Evolutionary conservation across 208 protist species (phyloP).

Genomic region (Acanthamoeba triangularis): DNA sequence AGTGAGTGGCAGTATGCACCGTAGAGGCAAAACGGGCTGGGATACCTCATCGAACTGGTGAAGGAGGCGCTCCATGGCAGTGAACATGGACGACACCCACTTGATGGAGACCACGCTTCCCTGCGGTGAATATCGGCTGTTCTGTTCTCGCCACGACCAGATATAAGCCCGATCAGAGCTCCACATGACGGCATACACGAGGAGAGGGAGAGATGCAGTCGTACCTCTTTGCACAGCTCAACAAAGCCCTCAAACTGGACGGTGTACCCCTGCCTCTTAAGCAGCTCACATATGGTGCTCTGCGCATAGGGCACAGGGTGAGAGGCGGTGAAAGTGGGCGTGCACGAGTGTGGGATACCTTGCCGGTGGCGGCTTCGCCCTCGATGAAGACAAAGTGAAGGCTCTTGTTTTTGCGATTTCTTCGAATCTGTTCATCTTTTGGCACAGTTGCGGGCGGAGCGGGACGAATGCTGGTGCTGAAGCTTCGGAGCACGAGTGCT

Average conservation of each 20-base stretch:
- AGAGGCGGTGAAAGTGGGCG: neutral
- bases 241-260: constrained; percentile 72
- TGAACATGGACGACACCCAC: constrained; percentile 75
- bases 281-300: constrained; percentile 67
- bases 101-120: constrained; percentile 73
- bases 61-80: constrained; percentile 61
- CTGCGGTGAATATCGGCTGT: constrained; percentile 64
- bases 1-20: neutral
- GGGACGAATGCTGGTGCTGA: neutral
- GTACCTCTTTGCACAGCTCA: constrained; percentile 69
- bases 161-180: too few species aligned
- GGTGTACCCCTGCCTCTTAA: constrained; percentile 51
- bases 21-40: neutral
- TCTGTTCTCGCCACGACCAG: neutral
- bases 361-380: constrained; percentile 52
- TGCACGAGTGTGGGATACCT: neutral
- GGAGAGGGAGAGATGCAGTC: neutral
- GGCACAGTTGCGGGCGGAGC: neutral
- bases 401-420: constrained; percentile 43
- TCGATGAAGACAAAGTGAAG: constrained; percentile 78
- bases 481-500: neutral
- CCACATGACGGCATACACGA: neutral
- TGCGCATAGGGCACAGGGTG: neutral
- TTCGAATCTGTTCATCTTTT: neutral
- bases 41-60: constrained; percentile 26